Evolutionary conservation across 2,329 filamentous ascomycete genomes (phyloP).

Genomic region (Fusarium begoniae): DNA sequence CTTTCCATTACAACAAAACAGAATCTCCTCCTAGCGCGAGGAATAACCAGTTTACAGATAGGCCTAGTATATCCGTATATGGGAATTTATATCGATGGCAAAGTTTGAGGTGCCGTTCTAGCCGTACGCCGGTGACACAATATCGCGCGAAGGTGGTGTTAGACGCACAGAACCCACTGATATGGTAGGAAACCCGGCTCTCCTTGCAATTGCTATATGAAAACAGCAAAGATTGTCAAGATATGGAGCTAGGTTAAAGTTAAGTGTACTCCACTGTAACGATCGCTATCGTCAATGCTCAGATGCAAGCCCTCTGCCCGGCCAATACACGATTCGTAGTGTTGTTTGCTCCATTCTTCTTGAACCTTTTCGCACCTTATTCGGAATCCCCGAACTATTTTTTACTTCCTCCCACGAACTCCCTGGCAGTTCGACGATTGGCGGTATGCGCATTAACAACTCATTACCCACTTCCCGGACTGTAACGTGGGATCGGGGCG

Average conservation of each 20-base stretch:
- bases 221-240: background rate
- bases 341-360: background rate
- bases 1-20: no score
- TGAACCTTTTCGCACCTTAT: background rate
- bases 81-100: background rate
- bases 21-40: rapidly evolving
- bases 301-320: background rate
- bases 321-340: background rate
- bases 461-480: background rate
- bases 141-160: background rate
- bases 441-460: background rate
- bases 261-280: background rate
- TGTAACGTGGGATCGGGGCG: background rate
- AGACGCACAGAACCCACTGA: background rate
- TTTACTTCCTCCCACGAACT: background rate
- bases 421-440: background rate
- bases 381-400: background rate
- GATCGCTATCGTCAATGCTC: background rate
- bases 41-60: rapidly evolving
- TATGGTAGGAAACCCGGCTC: background rate
- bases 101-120: background rate
- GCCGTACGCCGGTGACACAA: background rate
- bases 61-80: background rate
- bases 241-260: background rate
- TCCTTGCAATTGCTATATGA: background rate